Evolutionary conservation across 495 filamentous ascomycete species (phyloP), one percentile per base, ranked within the genome.

Genomic region (Thermochaetoides thermophila): DNA sequence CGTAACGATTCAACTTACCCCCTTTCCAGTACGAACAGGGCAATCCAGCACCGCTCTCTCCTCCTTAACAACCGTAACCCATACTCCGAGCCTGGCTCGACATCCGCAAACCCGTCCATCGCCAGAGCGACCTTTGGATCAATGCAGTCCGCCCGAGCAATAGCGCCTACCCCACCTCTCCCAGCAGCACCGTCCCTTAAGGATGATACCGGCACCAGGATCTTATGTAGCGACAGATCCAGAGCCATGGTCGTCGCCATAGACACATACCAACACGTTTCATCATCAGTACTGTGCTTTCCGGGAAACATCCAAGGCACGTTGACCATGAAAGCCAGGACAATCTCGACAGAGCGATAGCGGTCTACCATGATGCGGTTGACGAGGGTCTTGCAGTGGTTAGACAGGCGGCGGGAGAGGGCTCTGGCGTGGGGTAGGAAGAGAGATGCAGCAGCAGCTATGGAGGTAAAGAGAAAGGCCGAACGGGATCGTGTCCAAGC

Each of bases 261-360:
- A 5, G 73, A 69, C 34, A 81, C 71, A 35, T 79, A 80, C 17
- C 69, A 70, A 31, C 75, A 80, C 0, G 77, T 79, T 40, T 80
- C 76, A 46, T 82, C 78, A 42, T 81, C 76, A 10, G 71, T 69
- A 43, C 74, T 65, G 43, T 73, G 67, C 29, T 68, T 64, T 4
- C 76, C 76, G 0, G 76, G 74, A 9, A 70, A 63, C 68, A 82
- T 80, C 78, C 78, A 82, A 8, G 78, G 76, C 16, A 82, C 66
- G 42, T 81, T 80, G n/a, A 77, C 67, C 73, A 81, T 78, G 39
- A 80, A 82, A 2, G 73, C 78, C 10, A 82, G 48, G 4, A 82
- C 68, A 35, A 82, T 80, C 47, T 82, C 78, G 6, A 77, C 73
- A 5, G 78, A 82, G 22, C 70, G 66, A 41, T 71, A 60, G 2